phyloP scores from a whole-genome alignment of 2,329 filamentous ascomycete species.

The Alternaria triticina region DNA sequence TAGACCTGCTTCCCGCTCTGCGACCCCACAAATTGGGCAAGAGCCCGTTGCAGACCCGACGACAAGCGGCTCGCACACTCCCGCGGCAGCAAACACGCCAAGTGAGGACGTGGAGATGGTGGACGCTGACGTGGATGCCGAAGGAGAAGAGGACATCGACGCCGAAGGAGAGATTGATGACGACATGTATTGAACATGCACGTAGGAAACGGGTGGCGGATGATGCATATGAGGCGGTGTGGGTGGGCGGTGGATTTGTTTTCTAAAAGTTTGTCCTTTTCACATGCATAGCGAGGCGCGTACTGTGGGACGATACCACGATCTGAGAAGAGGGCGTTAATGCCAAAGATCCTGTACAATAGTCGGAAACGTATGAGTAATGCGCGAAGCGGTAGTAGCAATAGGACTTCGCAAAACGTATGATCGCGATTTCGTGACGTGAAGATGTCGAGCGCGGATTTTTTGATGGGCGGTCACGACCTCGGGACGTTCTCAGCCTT shows the following conservation, averaged over 20 bases:
- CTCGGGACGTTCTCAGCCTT: background rate
- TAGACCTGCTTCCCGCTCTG: background rate
- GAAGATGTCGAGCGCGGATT: background rate
- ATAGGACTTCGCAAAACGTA: background rate
- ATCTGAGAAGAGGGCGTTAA: background rate
- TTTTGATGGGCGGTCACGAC: background rate
- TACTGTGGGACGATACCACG: background rate
- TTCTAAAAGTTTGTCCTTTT: background rate
- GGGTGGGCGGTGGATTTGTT: background rate
- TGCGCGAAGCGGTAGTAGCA: background rate
- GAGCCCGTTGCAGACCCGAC: background rate
- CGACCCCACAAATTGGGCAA: background rate
- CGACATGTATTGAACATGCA: constrained; percentile 9
- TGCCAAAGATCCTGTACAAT: background rate
- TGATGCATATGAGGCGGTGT: background rate
- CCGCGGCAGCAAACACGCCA: background rate
- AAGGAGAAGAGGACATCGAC: constrained; percentile 22
- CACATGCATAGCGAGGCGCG: constrained; percentile 22
- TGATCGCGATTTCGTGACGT: background rate
- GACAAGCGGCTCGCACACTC: background rate
- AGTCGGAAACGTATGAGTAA: background rate
- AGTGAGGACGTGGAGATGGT: constrained; percentile 17
- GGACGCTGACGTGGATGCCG: constrained; percentile 14
- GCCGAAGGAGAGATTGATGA: constrained; percentile 34
- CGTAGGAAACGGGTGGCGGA: background rate